A percentile compares a stretch with the other conserved stretches of the same genome.
phyloP scores from a whole-genome alignment of 805 yeast species.

The Barnettozyma botsteinii region DNA sequence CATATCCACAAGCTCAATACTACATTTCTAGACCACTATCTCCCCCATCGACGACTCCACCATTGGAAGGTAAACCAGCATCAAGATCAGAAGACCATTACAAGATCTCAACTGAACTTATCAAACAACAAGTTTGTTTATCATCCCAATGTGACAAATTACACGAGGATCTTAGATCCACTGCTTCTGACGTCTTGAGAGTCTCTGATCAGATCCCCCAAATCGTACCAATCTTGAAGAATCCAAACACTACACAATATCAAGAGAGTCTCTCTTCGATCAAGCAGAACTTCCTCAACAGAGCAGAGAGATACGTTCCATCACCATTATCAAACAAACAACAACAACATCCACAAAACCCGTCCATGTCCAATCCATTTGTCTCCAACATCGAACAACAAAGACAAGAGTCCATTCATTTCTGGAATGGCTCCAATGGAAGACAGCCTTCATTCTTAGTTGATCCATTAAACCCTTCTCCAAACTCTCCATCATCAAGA shows the following conservation, averaged over 20 bases:
- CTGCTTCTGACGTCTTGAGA: constrained; percentile 19
- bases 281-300: constrained; percentile 16
- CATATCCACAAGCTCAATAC: background rate
- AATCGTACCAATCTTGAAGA: constrained; percentile 19
- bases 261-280: constrained; percentile 12
- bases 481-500: constrained; percentile 6
- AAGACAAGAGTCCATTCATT: constrained; percentile 20
- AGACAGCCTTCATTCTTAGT: constrained; percentile 25
- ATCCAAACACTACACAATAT: constrained; percentile 7
- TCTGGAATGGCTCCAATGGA: constrained; percentile 21
- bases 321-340: constrained; percentile 3
- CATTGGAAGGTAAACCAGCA: no score
- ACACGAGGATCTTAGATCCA: constrained; percentile 16
- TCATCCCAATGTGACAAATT: constrained; percentile 17
- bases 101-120: constrained; percentile 12
- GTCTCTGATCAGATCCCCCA: constrained; percentile 23
- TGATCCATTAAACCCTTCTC: constrained; percentile 22
- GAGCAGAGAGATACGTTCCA: constrained; percentile 17
- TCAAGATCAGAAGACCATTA: constrained; percentile 6
- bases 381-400: constrained; percentile 7
- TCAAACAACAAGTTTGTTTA: constrained; percentile 15
- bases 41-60: no score
- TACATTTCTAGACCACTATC: no score
- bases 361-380: constrained; percentile 10
- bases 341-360: constrained; percentile 2